A percentile compares a stretch with the other conserved stretches of the same genome.
phyloP scores from a whole-genome alignment of 1,284 basidiomycete genomes.

The Xerocomus nothofagi region DNA sequence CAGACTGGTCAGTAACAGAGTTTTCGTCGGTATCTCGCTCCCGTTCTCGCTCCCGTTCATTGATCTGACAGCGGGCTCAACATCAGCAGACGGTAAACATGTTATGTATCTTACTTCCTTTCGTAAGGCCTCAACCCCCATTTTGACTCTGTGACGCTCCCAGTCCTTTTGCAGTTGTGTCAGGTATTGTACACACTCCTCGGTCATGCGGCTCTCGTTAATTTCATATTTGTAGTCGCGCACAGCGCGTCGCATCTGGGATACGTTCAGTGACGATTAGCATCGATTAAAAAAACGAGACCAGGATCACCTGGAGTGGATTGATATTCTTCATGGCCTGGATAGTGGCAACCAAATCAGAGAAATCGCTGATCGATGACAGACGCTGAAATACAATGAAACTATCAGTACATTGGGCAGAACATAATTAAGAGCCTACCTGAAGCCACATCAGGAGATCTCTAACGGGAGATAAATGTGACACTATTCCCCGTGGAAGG shows the following conservation, averaged over 20 bases:
- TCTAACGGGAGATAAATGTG: constrained; percentile 82
- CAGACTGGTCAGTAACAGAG: constrained; percentile 28
- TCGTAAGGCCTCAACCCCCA: constrained; percentile 76
- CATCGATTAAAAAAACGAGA: constrained; percentile 6
- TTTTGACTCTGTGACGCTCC: constrained; percentile 84
- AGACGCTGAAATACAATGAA: constrained; percentile 59
- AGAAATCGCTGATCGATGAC: constrained; percentile 84
- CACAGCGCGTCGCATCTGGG: constrained; percentile 86
- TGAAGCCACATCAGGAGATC: constrained; percentile 89
- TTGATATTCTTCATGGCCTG: constrained; percentile 87
- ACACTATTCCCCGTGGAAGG: constrained; percentile 77
- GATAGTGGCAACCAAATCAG: constrained; percentile 86
- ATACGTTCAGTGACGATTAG: constrained; percentile 1
- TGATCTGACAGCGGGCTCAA: constrained; percentile 46
- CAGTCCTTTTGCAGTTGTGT: constrained; percentile 94
- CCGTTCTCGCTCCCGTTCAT: constrained; percentile 42
- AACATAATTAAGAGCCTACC: constrained; percentile 42
- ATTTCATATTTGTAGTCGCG: constrained; percentile 96
- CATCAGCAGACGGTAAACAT: not conserved
- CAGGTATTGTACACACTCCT: constrained; percentile 93
- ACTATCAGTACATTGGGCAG: constrained; percentile 10
- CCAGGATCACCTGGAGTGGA: constrained; percentile 72
- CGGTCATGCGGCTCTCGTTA: constrained; percentile 87
- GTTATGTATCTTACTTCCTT: constrained; percentile 57
- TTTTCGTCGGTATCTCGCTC: constrained; percentile 50